These are phyloP conservation scores for Raphidocelis subcapitata DNA, from an alignment of 139 green algal species.

Conservation along the genomic window DNA sequence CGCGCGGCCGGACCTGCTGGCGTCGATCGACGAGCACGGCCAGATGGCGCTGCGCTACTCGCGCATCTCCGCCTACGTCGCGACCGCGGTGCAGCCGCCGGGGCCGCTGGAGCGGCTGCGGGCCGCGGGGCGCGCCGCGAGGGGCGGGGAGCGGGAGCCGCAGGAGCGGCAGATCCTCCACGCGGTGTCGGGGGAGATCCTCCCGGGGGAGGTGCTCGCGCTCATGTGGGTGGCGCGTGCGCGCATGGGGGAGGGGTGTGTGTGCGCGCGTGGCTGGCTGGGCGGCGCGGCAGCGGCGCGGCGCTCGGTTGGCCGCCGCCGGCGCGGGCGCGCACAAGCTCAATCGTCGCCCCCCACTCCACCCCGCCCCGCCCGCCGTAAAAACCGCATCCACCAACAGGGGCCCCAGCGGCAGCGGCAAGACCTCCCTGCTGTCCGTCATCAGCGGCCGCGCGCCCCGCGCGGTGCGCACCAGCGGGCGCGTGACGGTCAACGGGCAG, in stretches of 20 bases:
- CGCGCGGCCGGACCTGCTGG: too few species aligned
- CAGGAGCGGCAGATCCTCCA: constrained; percentile 35
- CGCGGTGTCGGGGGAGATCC: constrained; percentile 35
- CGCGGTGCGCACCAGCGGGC: constrained; percentile 37
- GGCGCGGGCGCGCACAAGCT: neutral
- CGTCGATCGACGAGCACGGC: too few species aligned
- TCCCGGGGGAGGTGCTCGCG: constrained; percentile 50
- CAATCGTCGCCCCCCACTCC: neutral
- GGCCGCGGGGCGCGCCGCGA: too few species aligned
- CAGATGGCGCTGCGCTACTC: too few species aligned
- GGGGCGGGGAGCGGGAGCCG: too few species aligned
- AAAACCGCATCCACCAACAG: constrained; percentile 28
- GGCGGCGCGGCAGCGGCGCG: too few species aligned
- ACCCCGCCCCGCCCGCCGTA: neutral
- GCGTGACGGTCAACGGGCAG: constrained; percentile 70
- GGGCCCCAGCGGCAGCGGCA: constrained; percentile 74
- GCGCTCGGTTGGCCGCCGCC: too few species aligned
- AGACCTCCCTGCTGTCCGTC: constrained; percentile 78
- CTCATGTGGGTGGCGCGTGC: constrained; percentile 27
- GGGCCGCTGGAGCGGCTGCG: too few species aligned
- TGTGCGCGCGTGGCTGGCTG: too few species aligned
- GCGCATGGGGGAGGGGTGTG: too few species aligned
- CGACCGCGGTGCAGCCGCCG: too few species aligned
- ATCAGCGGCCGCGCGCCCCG: constrained; percentile 58
- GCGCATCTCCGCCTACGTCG: too few species aligned